Evolutionary conservation across 1,284 basidiomycete species (phyloP), one percentile per base, ranked within the genome.

Genomic region (Schizophyllum commune): DNA sequence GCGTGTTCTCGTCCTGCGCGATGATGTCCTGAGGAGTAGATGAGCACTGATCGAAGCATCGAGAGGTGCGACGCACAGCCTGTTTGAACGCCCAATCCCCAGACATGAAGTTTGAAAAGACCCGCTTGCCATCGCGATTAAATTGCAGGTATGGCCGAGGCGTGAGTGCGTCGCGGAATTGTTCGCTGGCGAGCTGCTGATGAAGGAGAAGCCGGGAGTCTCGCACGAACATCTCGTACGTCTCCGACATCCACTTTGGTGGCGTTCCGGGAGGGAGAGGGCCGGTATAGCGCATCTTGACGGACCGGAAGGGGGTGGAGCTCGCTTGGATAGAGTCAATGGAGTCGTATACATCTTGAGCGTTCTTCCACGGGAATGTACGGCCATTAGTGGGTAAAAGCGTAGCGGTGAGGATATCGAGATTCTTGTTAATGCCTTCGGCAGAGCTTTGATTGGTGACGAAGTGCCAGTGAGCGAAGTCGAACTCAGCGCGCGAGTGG

Each of bases 21-120:
- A 71, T 65, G 2, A 60, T 60, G 63, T 69, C 19, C n/a, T 32
- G 32, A 17, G 56, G 17, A 27, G 7, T 51, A 21, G 9, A 17
- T 9, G 19, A 8, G 53, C 3, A 55, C 6, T 54, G 32, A 11
- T 7, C 21, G 5, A 9, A 19, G 34, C 53, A 9, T 4, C 9
- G 54, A 20, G 27, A 6, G 3, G 34, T 39, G 20, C 33, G 2
- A 56, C 47, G 11, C 58, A 63, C 62, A 19, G 60, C 58, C 56
- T 77, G 72, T 7, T 67, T 32, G 72, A 73, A 75, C 4, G 67
- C 70, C 71, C 71, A 75, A 32, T 74, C 66, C 2, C 73, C 74
- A 1, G 72, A 75, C 71, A 75, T 73, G 6, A 77, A 65, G 61
- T 77, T 65, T 11, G 62, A 56, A 22, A 61, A 76, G 8, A 64